A percentile compares a stretch with the other conserved stretches of the same genome.
These are phyloP conservation scores for Phytopythium oedochilum DNA, from an alignment of 352 stramenopile species.

Conservation along the genomic window DNA sequence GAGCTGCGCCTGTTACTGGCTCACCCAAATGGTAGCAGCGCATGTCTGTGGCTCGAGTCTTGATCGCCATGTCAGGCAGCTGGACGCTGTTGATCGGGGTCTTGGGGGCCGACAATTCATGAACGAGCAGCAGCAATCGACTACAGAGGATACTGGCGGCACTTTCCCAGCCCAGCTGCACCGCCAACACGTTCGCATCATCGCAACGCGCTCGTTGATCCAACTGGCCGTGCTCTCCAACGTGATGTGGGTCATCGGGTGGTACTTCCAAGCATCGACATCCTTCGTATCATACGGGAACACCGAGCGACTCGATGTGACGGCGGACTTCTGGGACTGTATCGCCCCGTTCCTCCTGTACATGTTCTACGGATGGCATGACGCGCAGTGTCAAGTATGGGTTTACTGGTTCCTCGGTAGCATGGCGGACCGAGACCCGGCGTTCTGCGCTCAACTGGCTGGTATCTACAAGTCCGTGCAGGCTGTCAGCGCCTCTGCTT, in stretches of 20 bases:
- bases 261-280: constrained; percentile 6
- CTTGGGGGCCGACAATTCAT: not conserved
- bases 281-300: not conserved
- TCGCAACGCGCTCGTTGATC: not conserved
- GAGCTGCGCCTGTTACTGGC: constrained; percentile 36
- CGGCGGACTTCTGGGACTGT: constrained; percentile 16
- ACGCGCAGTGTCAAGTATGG: constrained; percentile 76
- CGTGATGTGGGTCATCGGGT: constrained; percentile 35
- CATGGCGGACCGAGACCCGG: not conserved
- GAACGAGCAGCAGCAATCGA: not conserved
- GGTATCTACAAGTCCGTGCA: constrained; percentile 74
- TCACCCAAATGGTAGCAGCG: constrained; percentile 36
- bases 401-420: constrained; percentile 77
- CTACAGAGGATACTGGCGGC: not conserved
- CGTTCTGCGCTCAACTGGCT: constrained; percentile 31
- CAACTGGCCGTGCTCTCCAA: constrained; percentile 14
- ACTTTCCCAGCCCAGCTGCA: not conserved
- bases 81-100: not conserved
- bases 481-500: constrained; percentile 21
- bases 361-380: constrained; percentile 62
- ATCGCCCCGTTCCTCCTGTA: constrained; percentile 46
- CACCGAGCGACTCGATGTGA: constrained; percentile 22
- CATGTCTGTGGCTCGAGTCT: constrained; percentile 20
- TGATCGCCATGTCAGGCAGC: constrained; percentile 10
- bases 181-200: not conserved